These are phyloP conservation scores for Cytospora schulzeri DNA, from an alignment of 2,329 filamentous ascomycete genomes.

Conservation along the genomic window DNA sequence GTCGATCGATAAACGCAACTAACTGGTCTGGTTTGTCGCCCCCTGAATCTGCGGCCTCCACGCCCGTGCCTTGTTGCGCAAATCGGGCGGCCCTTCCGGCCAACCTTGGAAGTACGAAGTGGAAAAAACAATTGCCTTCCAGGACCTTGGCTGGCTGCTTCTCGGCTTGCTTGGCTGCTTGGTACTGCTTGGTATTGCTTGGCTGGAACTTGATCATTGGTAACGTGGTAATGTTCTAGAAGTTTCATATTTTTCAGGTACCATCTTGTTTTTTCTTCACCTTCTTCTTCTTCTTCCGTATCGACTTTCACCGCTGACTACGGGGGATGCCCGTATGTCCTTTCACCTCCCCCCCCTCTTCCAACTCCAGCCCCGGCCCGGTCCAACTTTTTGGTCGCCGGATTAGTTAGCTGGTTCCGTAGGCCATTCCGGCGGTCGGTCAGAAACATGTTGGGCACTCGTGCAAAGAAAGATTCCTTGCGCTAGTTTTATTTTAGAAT, in stretches of 20 bases:
- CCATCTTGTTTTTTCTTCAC: neutral
- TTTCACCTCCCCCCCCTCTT: too few relatives aligned
- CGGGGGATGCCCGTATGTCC: too few relatives aligned
- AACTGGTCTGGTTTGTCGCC: slow-evolving; percentile 8
- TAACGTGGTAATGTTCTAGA: slow-evolving; percentile 20
- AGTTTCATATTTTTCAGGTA: neutral
- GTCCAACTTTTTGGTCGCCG: neutral
- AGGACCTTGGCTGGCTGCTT: neutral
- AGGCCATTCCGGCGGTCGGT: neutral
- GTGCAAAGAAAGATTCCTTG: neutral
- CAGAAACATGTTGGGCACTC: neutral
- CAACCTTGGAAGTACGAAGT: neutral
- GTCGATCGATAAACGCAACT: neutral
- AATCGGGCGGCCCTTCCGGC: slow-evolving; percentile 9
- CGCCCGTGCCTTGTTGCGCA: neutral
- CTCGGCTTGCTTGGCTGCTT: neutral
- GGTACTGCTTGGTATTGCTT: too few relatives aligned
- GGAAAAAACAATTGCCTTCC: neutral
- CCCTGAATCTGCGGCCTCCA: slow-evolving; percentile 18
- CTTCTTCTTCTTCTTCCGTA: too few relatives aligned
- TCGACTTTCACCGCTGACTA: too few relatives aligned
- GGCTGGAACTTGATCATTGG: too few relatives aligned
- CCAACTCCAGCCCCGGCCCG: too few relatives aligned
- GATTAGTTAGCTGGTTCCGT: neutral
- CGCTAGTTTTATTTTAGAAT: neutral